Evolutionary conservation across 1,139 yeast species (phyloP), one percentile per base, ranked within the genome.

Genomic region (Geotrichum klebahnii): DNA sequence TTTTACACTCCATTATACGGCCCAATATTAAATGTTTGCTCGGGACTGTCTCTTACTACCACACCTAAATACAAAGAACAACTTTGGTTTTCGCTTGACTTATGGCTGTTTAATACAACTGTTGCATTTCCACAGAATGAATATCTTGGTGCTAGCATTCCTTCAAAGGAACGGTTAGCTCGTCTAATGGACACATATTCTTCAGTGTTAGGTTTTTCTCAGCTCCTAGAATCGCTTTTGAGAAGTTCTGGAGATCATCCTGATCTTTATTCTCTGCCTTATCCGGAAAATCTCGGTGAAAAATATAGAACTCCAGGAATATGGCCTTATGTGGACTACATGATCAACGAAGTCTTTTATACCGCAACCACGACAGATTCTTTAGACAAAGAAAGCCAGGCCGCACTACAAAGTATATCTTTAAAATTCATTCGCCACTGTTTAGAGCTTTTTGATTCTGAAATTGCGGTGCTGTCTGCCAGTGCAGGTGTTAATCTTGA

Each of bases 251-350:
- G 44, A 14, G 44, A 45, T 5, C 53, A 54, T 12, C 62, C 61
- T 19, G 62, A 60, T 8, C 62, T 56, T n/a, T 57, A 57, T 43
- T 51, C 55, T 23, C 63, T 78, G n/a, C 74, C 81, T 12, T 85
- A 75, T 59, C 95, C 96, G 1, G 64, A 72, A 6, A 79, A 77
- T 51, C 66, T 88, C 26, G 96, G 96, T 0, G 66, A 65, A 14
- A 72, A 74, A 1, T 78, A 81, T 57, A 74, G 95, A 60, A 78
- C 75, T 44, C 71, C 70, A 5, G 96, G 96, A 2, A 67, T 88
- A 9, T 81, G 90, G 80, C 90, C 95, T 2, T 90, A 89, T 59
- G 68, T 86, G 49, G 94, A 87, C 53, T 88, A 79, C 59, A 64
- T 88, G 23, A 65, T 85, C 36, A 67, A 75, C n/a, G 85, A 84